Evolutionary conservation across 169 alveolate species (phyloP), one percentile per base, ranked within the genome.

Genomic region (Cryptosporidium viatorum): DNA sequence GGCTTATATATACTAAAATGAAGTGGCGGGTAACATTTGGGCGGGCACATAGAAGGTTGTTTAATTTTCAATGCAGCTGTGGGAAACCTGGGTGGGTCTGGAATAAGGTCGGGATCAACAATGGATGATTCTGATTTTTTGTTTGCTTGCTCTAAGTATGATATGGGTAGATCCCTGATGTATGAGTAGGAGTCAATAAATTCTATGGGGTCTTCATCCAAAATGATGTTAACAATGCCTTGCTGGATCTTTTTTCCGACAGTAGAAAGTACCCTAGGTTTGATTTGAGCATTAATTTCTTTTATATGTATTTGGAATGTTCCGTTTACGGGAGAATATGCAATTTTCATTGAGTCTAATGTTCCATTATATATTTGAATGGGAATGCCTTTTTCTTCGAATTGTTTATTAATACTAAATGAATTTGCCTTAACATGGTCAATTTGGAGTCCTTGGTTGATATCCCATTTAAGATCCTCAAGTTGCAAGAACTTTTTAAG

Each of bases 171-270:
- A 48, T 80, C 89, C 43, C 89, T 59, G 23, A 80, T 62, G 41
- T 80, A 80, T 12, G 89, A 80, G 43, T 59, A 80, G 16, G 89
- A 62, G 52, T 80, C 89, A 23, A 80, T 80, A 39, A 62, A 80
- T 41, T 80, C 89, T 0, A 80, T 74, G 23, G 89, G 89, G 14
- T 80, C 89, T 29, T 80, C 80, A 65, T 80, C 89, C 43, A 80
- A 18, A n/a, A 80, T 80, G 35, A 80, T 80, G 70, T 65, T 80
- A 14, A 50, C 89, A 7, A 80, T 23, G 5, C 89, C 67, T 48
- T 62, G 89, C 62, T 80, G 89, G 55, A 80, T 80, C 45, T 62
- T 80, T n/a, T 80, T 80, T 18, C 89, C 89, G 21, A 80, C 75
- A 16, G 89, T 62, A 29, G 89, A 80, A 18, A 80, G 41, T 8